Percentiles rank a stretch among this genome's conserved stretches.
Conservation (phyloP, 352 stramenopile species). For the Peronospora destructor region DNA sequence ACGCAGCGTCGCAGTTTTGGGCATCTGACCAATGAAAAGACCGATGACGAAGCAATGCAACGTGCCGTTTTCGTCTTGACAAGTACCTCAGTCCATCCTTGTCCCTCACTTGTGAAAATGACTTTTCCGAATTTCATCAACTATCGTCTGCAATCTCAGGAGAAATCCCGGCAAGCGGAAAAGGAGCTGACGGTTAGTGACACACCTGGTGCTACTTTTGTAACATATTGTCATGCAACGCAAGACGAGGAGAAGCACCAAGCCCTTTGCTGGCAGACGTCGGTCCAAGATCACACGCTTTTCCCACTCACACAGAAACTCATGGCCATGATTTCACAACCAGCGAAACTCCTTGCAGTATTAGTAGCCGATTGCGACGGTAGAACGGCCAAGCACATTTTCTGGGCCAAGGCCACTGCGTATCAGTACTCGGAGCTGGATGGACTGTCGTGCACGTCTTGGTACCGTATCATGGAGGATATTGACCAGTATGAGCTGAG, state of each 20-base stretch:
- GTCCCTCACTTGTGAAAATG: conserved; percentile 38
- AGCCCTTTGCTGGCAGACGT: neutral
- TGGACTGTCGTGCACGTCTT: conserved; percentile 15
- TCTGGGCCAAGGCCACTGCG: conserved; percentile 29
- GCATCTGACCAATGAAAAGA: conserved; percentile 12
- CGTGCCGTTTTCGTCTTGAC: conserved; percentile 1
- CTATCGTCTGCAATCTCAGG: conserved; percentile 24
- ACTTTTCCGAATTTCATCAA: conserved; percentile 45
- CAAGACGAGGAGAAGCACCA: conserved; percentile 11
- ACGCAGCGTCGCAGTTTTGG: neutral
- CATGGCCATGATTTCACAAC: conserved; percentile 41
- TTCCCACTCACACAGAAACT: conserved; percentile 42
- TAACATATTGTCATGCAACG: conserved; percentile 9
- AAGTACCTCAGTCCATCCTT: conserved; percentile 9
- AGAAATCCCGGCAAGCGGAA: too few relatives aligned
- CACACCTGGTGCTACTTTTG: conserved; percentile 1
- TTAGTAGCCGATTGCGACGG: conserved; percentile 26
- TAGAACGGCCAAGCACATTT: conserved; percentile 15
- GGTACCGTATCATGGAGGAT: conserved; percentile 26
- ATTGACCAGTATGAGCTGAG: conserved; percentile 18
- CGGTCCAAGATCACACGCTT: conserved; percentile 15
- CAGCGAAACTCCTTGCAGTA: conserved; percentile 40
- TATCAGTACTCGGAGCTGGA: conserved; percentile 38
- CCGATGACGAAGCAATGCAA: conserved; percentile 10
- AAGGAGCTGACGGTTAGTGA: conserved; percentile 14